These are phyloP conservation scores for Suillus cothurnatus DNA, from an alignment of 768 basidiomycete genomes.

Conservation along the genomic window DNA sequence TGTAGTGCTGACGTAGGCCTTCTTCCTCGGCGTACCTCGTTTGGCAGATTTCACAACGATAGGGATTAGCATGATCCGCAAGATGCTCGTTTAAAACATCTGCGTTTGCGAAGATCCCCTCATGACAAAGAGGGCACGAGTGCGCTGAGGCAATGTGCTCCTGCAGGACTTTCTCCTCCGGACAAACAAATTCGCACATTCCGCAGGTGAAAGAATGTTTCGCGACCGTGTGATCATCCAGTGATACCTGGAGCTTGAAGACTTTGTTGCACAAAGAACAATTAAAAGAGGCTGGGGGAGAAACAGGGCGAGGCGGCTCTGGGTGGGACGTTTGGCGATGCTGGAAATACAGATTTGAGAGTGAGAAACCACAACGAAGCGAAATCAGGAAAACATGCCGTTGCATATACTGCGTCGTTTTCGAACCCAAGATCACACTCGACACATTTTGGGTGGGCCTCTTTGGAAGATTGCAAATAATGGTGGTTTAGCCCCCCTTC, in stretches of 20 bases:
- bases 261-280: background rate
- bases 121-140: conserved; percentile 36
- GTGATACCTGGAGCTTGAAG: conserved; percentile 1
- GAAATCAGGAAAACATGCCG: conserved; percentile 26
- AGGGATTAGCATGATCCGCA: conserved; percentile 31
- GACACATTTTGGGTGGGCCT: conserved; percentile 39
- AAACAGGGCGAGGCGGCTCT: background rate
- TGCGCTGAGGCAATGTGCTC: conserved; percentile 32
- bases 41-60: conserved; percentile 26
- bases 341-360: background rate
- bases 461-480: conserved; percentile 37
- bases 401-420: conserved; percentile 27
- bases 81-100: conserved; percentile 30
- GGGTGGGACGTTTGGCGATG: conserved; percentile 2
- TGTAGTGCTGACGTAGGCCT: conserved; percentile 42
- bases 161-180: conserved; percentile 17
- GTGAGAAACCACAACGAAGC: background rate
- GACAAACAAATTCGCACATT: background rate
- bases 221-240: conserved; percentile 2
- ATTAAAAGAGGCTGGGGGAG: background rate
- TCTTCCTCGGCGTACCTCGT: conserved; percentile 34
- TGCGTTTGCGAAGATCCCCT: conserved; percentile 30
- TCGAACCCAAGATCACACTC: conserved; percentile 38
- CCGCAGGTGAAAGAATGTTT: background rate
- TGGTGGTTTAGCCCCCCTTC: conserved; percentile 42